Conservation (phyloP, 2,329 filamentous ascomycete species). For the Apiospora hydei region DNA sequence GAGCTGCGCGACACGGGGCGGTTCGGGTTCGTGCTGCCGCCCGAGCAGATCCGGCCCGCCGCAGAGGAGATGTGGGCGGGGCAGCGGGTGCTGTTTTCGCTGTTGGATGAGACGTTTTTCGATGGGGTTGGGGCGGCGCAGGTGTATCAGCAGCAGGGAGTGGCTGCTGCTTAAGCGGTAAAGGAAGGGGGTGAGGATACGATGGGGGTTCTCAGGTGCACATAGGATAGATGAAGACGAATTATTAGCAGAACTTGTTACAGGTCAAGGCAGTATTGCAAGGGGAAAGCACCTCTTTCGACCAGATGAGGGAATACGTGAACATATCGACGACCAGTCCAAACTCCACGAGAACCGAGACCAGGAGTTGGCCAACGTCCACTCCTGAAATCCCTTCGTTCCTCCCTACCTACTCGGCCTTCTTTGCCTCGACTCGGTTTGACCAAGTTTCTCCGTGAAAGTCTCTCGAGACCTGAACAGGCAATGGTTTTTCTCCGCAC, state of each 20-base stretch:
- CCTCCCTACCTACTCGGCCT: no score
- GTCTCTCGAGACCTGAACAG: no score
- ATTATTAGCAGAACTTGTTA: neutral
- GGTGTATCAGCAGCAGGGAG: neutral
- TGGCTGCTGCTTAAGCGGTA: neutral
- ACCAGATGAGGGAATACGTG: neutral
- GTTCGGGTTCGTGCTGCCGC: conserved; percentile 38
- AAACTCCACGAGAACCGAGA: no score
- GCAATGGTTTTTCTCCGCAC: no score
- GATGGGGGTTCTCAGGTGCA: no score
- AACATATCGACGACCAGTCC: no score
- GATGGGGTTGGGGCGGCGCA: conserved; percentile 17
- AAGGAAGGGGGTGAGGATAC: neutral
- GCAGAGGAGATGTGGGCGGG: conserved; percentile 43
- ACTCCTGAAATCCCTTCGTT: no score
- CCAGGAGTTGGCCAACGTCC: no score
- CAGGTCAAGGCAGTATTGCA: neutral
- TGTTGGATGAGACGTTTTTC: conserved; percentile 13
- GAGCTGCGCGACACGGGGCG: conserved; percentile 37
- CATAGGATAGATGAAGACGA: neutral
- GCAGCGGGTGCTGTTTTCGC: conserved; percentile 41
- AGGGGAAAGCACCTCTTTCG: neutral
- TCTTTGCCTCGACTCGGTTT: no score
- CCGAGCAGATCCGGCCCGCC: conserved; percentile 35
- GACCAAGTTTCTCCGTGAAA: no score